Evolutionary conservation across 495 filamentous ascomycete genomes (phyloP), one percentile per base, ranked within the genome.

Genomic region (Staphylotrichum tortipilum): DNA sequence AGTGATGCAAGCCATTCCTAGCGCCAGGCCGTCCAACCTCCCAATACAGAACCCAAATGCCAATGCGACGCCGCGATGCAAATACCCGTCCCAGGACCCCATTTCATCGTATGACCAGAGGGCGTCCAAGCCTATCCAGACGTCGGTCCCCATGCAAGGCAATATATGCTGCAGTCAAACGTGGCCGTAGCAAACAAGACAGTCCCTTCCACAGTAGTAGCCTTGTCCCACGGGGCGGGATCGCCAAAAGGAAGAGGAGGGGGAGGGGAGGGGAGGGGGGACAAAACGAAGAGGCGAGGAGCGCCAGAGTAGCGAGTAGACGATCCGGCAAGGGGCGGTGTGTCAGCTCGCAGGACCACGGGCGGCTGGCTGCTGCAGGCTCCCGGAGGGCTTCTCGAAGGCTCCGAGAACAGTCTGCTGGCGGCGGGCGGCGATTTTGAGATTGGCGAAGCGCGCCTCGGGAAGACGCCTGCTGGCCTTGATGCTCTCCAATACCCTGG

Each of bases 401-500:
- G 47, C 55, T 33, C 50, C 53, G 28, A 64, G 57, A 52, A 89
- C 78, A 66, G 82, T 84, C 57, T 68, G 68, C 64, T 88, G 84
- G 11, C 79, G 72, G 55, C 72, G 73, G 4, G 73, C 54, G 37
- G 78, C 81, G 38, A 86, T 57, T 57, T 77, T 77, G 56, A 86
- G 53, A 44, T 70, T 70, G 29, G 71, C 71, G 64, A 91, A 96
- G 52, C 75, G 68, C 3, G 79, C 71, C 64, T 96, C 91, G 5
- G 87, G 71, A 34, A 92, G 70, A 37, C 88, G 71, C 63, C 78
- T 88, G 9, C 81, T 84, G 0, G 75, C 80, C 52, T 82, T 84
- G 44, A 96, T 74, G 66, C 88, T 88, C 60, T 94, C 86, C 28
- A 91, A 62, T 3, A 80, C 80, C 83, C 83, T 85, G 40, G 48